phyloP scores from a whole-genome alignment of 1,284 basidiomycete species.

The Peniophora sp. region DNA sequence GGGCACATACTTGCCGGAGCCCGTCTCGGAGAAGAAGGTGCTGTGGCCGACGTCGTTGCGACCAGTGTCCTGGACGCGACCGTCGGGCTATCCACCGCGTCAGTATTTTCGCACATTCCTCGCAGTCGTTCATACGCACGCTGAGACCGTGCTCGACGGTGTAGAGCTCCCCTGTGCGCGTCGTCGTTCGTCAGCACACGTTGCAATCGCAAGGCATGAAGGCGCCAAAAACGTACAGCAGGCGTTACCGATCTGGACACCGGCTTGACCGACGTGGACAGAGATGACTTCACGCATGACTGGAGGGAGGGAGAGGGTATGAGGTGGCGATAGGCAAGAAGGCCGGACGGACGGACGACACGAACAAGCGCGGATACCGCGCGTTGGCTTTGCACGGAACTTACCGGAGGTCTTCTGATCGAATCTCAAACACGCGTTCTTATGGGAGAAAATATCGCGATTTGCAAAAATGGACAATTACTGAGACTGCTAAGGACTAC shows the following conservation, averaged over 20 bases:
- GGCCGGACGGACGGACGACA: background rate
- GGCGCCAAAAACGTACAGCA: conserved; percentile 58
- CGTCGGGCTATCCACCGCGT: conserved; percentile 40
- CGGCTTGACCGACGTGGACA: conserved; percentile 89
- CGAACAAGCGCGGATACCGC: background rate
- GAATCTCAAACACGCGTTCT: background rate
- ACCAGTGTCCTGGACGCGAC: conserved; percentile 47
- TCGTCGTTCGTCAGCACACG: conserved; percentile 2
- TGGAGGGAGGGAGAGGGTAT: conserved; percentile 13
- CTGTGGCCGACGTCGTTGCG: conserved; percentile 86
- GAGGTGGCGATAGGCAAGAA: conserved; percentile 8
- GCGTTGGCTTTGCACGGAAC: background rate
- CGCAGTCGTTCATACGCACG: conserved; percentile 40
- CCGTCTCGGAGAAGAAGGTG: conserved; percentile 92
- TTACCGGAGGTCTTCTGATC: background rate
- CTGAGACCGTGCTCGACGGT: conserved; percentile 95
- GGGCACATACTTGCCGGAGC: conserved; percentile 94
- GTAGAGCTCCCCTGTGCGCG: conserved; percentile 84
- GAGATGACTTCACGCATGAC: conserved; percentile 88
- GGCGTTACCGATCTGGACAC: conserved; percentile 93
- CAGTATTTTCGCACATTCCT: background rate
- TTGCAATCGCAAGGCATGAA: background rate
- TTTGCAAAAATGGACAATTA: background rate
- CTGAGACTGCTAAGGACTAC: background rate
- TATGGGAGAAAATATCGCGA: background rate